Evolutionary conservation across 257 asterid species (phyloP).

Genomic region (Gentiana straminea): DNA sequence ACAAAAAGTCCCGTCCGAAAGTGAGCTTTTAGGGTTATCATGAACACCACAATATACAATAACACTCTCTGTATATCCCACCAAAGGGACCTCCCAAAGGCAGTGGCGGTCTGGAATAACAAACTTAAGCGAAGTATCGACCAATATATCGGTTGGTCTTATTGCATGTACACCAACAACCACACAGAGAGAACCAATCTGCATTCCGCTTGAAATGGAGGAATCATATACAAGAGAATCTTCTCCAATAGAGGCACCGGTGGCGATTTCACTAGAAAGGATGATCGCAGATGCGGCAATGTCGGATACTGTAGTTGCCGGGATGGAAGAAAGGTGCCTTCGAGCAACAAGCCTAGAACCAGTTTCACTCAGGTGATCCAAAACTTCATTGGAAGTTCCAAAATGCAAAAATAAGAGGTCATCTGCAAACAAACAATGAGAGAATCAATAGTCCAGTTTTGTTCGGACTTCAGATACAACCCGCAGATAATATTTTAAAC

Average conservation of each 20-base stretch:
- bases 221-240: conserved; percentile 90
- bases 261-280: conserved; percentile 70
- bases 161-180: conserved; percentile 74
- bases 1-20: conserved; percentile 74
- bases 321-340: conserved; percentile 92
- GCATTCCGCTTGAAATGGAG: conserved; percentile 53
- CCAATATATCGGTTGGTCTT: conserved; percentile 15
- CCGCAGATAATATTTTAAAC: background rate
- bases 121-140: conserved; percentile 47
- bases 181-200: conserved; percentile 84
- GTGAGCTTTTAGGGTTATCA: conserved; percentile 70
- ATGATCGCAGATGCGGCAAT: conserved; percentile 86
- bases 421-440: conserved; percentile 30
- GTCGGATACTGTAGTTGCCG: conserved; percentile 82
- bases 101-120: conserved; percentile 96
- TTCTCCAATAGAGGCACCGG: conserved; percentile 84
- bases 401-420: conserved; percentile 90
- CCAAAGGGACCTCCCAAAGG: conserved; percentile 97
- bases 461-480: background rate
- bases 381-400: conserved; percentile 95
- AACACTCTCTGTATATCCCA: conserved; percentile 50
- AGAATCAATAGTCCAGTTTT: conserved; percentile 6
- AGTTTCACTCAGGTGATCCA: conserved; percentile 80
- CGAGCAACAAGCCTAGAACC: conserved; percentile 77
- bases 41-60: conserved; percentile 89